Evolutionary conservation across 2,329 filamentous ascomycete species (phyloP), one percentile per base, ranked within the genome.

Genomic region (Ophiosphaerella herpotricha): DNA sequence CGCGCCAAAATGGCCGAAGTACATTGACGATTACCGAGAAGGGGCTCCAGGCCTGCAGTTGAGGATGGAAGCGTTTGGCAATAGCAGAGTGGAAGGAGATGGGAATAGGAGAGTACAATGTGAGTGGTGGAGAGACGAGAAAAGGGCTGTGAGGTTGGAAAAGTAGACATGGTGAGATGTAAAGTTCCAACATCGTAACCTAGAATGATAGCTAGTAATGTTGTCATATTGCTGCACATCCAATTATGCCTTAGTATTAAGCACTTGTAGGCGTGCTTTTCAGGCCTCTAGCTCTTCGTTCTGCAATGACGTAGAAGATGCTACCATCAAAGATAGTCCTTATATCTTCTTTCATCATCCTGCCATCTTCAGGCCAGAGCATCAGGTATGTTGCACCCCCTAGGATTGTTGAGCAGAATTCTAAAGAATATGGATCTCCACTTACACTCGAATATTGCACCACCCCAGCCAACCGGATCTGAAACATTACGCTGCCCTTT

Each of bases 321-420:
- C 78, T 80, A 7, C 81, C 80, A 63, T 82, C 79, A 56, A 78
- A 82, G 5, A 82, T 69, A 7, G 76, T 63, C n/a, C 80, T 64
- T 14, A 82, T 74, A 45, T 85, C 82, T 39, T 85, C 82, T 67
- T 85, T 85, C 60, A 68, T 75, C 69, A 85, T 77, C 43, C 73
- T 72, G 0, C 82, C 82, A 60, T 85, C 80, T 35, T 77, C 75
- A 0, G 82, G 81, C 78, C 78, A 80, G 5, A 84, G 68, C 38
- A 85, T 70, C 13, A 84, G 58, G 48, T 80, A 83, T 0, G 79
- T 79, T 0, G 79, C 79, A 2, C 75, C 58, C 76, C 77, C 77
- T 75, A 60, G 4, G 7, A 39, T 2, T 16, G 14, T n/a, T 48
- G 4, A 47, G 44, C 23, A 33, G n/a, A 39, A 9, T 18, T 14